Percentiles rank a stretch among this genome's conserved stretches.
Evolutionary conservation across 352 stramenopile genomes (phyloP).

Genomic region (Blastocystis sp.): DNA sequence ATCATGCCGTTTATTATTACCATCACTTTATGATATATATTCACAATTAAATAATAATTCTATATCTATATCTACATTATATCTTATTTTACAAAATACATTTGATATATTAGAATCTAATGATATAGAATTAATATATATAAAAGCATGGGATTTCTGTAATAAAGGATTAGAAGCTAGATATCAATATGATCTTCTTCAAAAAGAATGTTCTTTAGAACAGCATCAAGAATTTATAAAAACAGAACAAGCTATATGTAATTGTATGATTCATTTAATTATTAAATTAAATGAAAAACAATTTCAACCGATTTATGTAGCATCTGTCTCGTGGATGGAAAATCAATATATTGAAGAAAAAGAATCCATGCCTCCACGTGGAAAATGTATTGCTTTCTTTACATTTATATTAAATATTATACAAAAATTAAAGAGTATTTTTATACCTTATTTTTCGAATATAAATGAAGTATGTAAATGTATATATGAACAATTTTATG

Average conservation of each 20-base stretch:
- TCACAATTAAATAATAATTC: neutral
- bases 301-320: conserved; percentile 12
- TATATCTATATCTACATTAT: neutral
- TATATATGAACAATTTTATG: too few relatives aligned
- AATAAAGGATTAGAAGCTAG: conserved; percentile 11
- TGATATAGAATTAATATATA: neutral
- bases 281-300: conserved; percentile 30
- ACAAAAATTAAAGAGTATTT: too few relatives aligned
- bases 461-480: too few relatives aligned
- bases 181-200: neutral
- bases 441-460: too few relatives aligned
- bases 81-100: neutral
- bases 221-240: neutral
- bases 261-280: conserved; percentile 4
- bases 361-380: neutral
- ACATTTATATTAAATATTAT: too few relatives aligned
- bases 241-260: conserved; percentile 7
- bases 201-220: too few relatives aligned
- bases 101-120: conserved; percentile 4
- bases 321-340: conserved; percentile 27
- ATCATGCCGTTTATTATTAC: conserved; percentile 8
- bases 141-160: conserved; percentile 9
- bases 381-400: conserved; percentile 22
- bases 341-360: conserved; percentile 14
- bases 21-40: neutral